A percentile compares a stretch with the other conserved stretches of the same genome.
These are phyloP conservation scores for Fusarium mundagurra DNA, from an alignment of 2,329 filamentous ascomycete genomes.

Conservation along the genomic window DNA sequence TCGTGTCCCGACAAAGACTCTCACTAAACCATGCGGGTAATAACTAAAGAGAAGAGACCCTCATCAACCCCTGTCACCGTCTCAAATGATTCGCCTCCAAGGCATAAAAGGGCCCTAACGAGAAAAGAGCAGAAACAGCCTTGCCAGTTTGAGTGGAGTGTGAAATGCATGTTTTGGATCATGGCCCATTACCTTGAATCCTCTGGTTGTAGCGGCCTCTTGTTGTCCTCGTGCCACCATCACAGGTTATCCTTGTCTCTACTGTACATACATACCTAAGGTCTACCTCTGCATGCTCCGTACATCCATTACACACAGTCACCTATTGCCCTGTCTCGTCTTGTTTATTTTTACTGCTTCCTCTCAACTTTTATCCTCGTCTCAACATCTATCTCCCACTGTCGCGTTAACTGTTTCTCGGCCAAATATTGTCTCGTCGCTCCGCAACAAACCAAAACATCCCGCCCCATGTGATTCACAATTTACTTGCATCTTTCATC, in stretches of 20 bases:
- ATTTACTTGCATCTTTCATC: slow-evolving; percentile 8
- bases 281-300: neutral
- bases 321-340: neutral
- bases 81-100: slow-evolving; percentile 29
- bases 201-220: slow-evolving; percentile 21
- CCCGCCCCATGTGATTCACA: slow-evolving; percentile 40
- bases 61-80: slow-evolving; percentile 17
- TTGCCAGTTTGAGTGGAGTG: slow-evolving; percentile 12
- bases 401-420: slow-evolving; percentile 1
- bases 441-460: slow-evolving; percentile 37
- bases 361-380: neutral
- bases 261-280: neutral
- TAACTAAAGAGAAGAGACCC: neutral
- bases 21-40: slow-evolving; percentile 22
- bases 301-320: slow-evolving; percentile 4
- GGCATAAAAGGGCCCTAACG: slow-evolving; percentile 19
- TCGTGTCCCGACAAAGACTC: neutral
- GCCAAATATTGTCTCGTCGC: slow-evolving; percentile 23
- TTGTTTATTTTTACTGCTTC: slow-evolving; percentile 15
- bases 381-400: neutral
- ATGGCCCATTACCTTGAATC: slow-evolving; percentile 25
- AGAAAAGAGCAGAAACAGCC: slow-evolving; percentile 26
- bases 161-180: slow-evolving; percentile 23
- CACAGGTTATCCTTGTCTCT: slow-evolving; percentile 22
- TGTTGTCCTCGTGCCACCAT: slow-evolving; percentile 33